Conservation (phyloP, 2,329 filamentous ascomycete genomes). For the Alternaria gansuensis region DNA sequence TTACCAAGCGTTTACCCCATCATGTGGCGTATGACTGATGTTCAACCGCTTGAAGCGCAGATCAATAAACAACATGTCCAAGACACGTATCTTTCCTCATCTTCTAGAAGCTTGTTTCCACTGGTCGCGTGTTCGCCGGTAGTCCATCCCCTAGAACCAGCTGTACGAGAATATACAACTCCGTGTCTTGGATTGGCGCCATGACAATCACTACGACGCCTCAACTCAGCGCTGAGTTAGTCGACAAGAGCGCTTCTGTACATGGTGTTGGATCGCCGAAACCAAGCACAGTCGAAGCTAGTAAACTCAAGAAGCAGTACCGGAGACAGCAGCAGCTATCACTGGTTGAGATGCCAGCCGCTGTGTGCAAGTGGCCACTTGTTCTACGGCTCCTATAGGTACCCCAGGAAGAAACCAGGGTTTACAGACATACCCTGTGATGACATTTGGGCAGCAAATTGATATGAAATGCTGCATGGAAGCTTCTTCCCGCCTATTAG, state of each 20-base stretch:
- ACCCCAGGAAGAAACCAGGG: constrained; percentile 30
- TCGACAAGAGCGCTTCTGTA: constrained; percentile 2
- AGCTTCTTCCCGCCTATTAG: constrained; percentile 35
- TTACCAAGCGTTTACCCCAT: not conserved
- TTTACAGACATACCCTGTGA: constrained; percentile 25
- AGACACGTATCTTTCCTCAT: constrained; percentile 5
- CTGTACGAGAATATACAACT: constrained; percentile 1
- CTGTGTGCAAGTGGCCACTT: constrained; percentile 22
- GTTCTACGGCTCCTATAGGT: constrained; percentile 37
- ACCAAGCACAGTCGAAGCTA: constrained; percentile 1
- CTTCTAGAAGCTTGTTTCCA: constrained; percentile 15
- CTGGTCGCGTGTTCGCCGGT: constrained; percentile 1
- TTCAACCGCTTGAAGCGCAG: constrained; percentile 28
- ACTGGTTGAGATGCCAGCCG: constrained; percentile 9
- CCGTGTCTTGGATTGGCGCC: constrained; percentile 2
- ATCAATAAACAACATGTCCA: constrained; percentile 7
- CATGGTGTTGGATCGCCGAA: constrained; percentile 7
- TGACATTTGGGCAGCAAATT: constrained; percentile 37
- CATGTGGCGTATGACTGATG: constrained; percentile 29
- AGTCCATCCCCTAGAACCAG: not conserved
- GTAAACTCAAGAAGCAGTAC: constrained; percentile 7
- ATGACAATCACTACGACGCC: not conserved
- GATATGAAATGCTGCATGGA: constrained; percentile 37
- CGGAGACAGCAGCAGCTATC: constrained; percentile 1
- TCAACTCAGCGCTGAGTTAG: constrained; percentile 9